Evolutionary conservation across 306 rosid genomes (phyloP).

Genomic region (Vigna nakashimae): DNA sequence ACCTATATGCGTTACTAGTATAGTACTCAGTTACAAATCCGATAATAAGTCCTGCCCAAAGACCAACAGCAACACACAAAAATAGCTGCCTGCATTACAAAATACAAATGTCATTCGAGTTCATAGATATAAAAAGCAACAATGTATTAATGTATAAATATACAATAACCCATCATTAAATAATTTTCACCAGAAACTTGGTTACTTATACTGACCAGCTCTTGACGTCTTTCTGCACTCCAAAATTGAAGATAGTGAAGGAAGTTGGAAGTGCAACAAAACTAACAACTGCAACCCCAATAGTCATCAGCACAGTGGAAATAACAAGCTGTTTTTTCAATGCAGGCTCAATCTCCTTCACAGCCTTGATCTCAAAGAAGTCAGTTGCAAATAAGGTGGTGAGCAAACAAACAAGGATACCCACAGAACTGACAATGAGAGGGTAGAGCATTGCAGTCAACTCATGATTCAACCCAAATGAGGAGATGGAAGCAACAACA

Average conservation of each 20-base stretch:
- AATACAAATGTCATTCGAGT: conserved; percentile 37
- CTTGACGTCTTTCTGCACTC: conserved; percentile 79
- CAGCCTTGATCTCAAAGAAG: conserved; percentile 93
- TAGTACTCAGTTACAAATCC: conserved; percentile 94
- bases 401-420: conserved; percentile 84
- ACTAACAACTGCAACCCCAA: conserved; percentile 75
- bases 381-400: conserved; percentile 96
- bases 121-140: not conserved
- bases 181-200: not conserved
- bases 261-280: conserved; percentile 87
- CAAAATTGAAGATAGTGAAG: conserved; percentile 87
- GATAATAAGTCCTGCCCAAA: conserved; percentile 96
- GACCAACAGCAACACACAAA: conserved; percentile 89
- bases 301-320: conserved; percentile 83
- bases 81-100: conserved; percentile 82
- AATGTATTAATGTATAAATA: not conserved
- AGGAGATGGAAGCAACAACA: conserved; percentile 96
- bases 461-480: conserved; percentile 91
- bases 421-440: conserved; percentile 84
- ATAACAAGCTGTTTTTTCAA: conserved; percentile 86
- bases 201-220: conserved; percentile 63
- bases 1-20: conserved; percentile 98
- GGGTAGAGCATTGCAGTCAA: conserved; percentile 87
- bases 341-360: conserved; percentile 94
- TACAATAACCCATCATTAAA: not conserved